Evolutionary conservation across 352 stramenopile genomes (phyloP).

Genomic region (Phytophthora meadii): DNA sequence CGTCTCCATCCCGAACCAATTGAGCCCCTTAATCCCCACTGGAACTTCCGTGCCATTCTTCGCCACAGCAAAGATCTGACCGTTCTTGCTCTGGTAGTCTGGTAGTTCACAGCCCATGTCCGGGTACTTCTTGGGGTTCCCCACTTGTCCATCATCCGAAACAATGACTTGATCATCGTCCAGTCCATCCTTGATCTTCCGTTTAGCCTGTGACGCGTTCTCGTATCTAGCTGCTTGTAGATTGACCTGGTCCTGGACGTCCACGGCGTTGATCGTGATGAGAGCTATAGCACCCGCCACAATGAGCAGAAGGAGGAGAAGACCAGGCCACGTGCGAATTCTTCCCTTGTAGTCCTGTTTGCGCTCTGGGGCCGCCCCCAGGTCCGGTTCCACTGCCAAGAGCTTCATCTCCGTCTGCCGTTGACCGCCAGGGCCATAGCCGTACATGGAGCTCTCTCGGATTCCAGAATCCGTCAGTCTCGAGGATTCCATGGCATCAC

Average conservation of each 20-base stretch:
- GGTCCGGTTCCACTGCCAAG: slow-evolving; percentile 52
- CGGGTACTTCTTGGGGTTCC: slow-evolving; percentile 66
- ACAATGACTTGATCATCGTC: slow-evolving; percentile 40
- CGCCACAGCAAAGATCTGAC: slow-evolving; percentile 48
- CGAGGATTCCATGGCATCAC: slow-evolving; percentile 28
- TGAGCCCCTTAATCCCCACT: slow-evolving; percentile 68
- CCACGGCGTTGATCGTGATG: slow-evolving; percentile 57
- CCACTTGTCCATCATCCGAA: slow-evolving; percentile 57
- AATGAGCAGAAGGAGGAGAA: slow-evolving; percentile 59
- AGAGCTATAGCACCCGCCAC: slow-evolving; percentile 45
- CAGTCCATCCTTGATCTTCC: slow-evolving; percentile 56
- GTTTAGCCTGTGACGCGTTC: slow-evolving; percentile 30
- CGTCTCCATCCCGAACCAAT: slow-evolving; percentile 86
- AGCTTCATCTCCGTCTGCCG: slow-evolving; percentile 75
- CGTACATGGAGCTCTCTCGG: slow-evolving; percentile 35
- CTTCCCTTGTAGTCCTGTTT: slow-evolving; percentile 75
- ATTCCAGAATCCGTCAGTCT: slow-evolving; percentile 46
- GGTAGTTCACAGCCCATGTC: slow-evolving; percentile 60
- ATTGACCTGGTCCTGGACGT: slow-evolving; percentile 36
- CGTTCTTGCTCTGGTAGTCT: slow-evolving; percentile 72
- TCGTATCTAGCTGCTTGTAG: slow-evolving; percentile 37
- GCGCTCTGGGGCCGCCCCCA: slow-evolving; percentile 46
- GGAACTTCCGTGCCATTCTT: slow-evolving; percentile 65
- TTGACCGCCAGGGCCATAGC: slow-evolving; percentile 25
- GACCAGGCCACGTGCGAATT: slow-evolving; percentile 66